Base-by-base conservation (phyloP, 2,329 filamentous ascomycete genomes). In the Claviceps arundinis region DNA sequence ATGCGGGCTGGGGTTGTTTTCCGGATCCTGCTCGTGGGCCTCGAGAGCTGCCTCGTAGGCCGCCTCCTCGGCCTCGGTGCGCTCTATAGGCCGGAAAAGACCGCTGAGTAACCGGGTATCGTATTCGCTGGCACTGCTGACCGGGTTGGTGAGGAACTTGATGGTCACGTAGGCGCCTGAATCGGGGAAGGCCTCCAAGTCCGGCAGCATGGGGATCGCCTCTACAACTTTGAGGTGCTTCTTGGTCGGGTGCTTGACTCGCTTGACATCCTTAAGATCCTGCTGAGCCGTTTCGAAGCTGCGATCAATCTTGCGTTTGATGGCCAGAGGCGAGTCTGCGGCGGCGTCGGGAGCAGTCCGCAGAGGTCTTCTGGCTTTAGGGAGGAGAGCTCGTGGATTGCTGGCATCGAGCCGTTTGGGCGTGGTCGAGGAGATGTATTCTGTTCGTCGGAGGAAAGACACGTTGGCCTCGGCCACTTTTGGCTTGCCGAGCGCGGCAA, bases 371-470 rank as follows among this genome's bases (percentile, higher is more conserved):
- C 64, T 64, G 47, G 64, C 60, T 52, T 66, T 67, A 43, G 66
- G 56, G 30, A 69, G 57, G 24, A 66, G 60, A 19, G 60, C 65
- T 51, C 63, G 64, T 61, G 72, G 65, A 40, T 76, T 70, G 48
- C 76, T 67, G 34, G 72, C 71, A 14, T 69, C 65, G 47, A 62
- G 59, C 55, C 76, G 76, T 62, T 80, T 81, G 5, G 72, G 64
- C 34, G 70, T 72, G 22, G 72, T 70, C 3, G 78, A 80, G 11
- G 87, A 87, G 62, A 95, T 96, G 71, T 97, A 97, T 68, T 98
- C 93, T 52, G 93, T 97, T 62, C 91, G 82, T 53, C 93, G 88
- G 59, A 98, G 78, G 77, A 98, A 98, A 56, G 89, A 95, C 51
- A 95, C 89, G 56, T 85, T 84, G 17, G 84, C 76, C 56, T 88